Conservation (phyloP, 768 basidiomycete genomes). For the Daedaleopsis nitida region DNA sequence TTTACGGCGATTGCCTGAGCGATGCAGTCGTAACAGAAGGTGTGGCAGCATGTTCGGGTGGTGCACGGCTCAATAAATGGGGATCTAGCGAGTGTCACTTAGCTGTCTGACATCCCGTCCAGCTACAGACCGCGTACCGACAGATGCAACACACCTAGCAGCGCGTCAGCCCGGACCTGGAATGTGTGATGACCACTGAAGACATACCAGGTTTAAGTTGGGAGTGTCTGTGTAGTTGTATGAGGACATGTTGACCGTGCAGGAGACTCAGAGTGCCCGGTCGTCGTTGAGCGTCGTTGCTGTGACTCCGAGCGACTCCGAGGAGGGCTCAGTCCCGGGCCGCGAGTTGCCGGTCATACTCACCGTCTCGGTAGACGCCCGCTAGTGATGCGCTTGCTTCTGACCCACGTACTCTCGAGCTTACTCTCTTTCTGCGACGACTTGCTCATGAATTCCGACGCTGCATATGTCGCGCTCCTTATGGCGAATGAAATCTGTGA, state of each 20-base stretch:
- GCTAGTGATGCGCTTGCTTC: not conserved
- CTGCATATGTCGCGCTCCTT: no score
- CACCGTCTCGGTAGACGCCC: not conserved
- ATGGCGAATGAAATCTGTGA: no score
- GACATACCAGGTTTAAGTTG: conserved; percentile 70
- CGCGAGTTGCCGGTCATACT: not conserved
- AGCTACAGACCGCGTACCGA: conserved; percentile 41
- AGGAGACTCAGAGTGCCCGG: no score
- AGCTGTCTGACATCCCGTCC: not conserved
- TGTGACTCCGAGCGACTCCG: no score
- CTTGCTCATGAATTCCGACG: no score
- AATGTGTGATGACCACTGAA: not conserved
- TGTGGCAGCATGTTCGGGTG: conserved; percentile 76
- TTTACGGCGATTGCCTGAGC: conserved; percentile 65
- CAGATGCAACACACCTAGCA: conserved; percentile 79
- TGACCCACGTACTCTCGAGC: not conserved
- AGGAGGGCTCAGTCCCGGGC: not conserved
- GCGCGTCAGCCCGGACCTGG: conserved; percentile 6
- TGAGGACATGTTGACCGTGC: conserved; percentile 20
- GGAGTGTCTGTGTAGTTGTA: conserved; percentile 63
- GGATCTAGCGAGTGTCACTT: conserved; percentile 39
- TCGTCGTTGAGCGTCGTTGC: not conserved
- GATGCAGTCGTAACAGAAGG: conserved; percentile 86
- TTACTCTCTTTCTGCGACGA: no score
- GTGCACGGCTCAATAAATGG: conserved; percentile 80